Evolutionary conservation across 2,329 filamentous ascomycete genomes (phyloP).

Genomic region (Myriosclerotinia scirpicola): DNA sequence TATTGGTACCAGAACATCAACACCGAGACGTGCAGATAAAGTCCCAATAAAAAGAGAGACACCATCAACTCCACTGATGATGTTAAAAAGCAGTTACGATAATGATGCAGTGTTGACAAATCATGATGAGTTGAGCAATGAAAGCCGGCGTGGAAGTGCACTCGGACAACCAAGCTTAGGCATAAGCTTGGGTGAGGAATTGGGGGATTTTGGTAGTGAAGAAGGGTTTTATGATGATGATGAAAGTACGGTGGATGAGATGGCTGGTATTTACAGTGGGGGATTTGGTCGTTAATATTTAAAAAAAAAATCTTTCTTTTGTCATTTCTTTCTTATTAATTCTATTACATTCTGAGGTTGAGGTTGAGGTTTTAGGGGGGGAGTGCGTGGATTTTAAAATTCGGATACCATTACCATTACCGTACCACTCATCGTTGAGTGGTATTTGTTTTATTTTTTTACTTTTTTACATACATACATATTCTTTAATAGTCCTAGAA

Average conservation of each 20-base stretch:
- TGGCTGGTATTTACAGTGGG: conserved; percentile 25
- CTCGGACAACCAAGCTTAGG: conserved; percentile 10
- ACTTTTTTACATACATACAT: conserved; percentile 12
- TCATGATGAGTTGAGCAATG: conserved; percentile 39
- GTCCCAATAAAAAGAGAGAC: conserved; percentile 41
- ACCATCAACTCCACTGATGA: conserved; percentile 59
- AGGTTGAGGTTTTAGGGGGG: not conserved
- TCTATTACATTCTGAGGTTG: conserved; percentile 1
- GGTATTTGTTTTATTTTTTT: not conserved
- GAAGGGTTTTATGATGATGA: conserved; percentile 42
- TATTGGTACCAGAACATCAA: conserved; percentile 33
- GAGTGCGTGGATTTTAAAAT: not conserved
- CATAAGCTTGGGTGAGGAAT: conserved; percentile 18
- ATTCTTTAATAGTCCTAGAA: conserved; percentile 21
- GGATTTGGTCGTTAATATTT: conserved; percentile 15
- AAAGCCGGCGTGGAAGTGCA: conserved; percentile 38
- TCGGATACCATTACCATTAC: not conserved
- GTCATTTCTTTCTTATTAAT: not conserved
- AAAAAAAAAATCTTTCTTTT: not conserved
- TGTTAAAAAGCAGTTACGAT: conserved; percentile 59
- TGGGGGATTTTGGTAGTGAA: conserved; percentile 32
- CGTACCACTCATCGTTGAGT: not conserved
- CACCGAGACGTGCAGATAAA: conserved; percentile 45
- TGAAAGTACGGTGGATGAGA: conserved; percentile 34
- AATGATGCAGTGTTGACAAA: conserved; percentile 53